phyloP scores from a whole-genome alignment of 169 alveolate genomes.

The Babesia ovis region DNA sequence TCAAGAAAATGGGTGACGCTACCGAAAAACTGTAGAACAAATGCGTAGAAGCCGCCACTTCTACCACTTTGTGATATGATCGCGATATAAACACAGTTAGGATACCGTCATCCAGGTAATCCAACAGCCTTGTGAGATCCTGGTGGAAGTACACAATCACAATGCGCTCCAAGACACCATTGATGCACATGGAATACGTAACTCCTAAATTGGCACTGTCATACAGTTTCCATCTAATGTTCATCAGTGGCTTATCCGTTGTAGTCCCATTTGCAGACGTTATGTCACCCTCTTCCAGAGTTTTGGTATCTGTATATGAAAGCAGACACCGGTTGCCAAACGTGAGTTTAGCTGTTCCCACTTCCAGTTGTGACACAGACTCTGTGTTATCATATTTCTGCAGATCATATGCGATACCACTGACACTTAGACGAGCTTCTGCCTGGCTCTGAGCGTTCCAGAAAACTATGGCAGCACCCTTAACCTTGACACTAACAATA shows the following conservation, averaged over 20 bases:
- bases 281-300: neutral
- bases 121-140: conserved; percentile 76
- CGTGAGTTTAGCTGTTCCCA: conserved; percentile 50
- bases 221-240: conserved; percentile 26
- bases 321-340: conserved; percentile 52
- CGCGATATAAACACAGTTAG: conserved; percentile 79
- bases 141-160: conserved; percentile 76
- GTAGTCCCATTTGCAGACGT: neutral
- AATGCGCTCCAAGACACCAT: conserved; percentile 68
- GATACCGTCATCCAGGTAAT: conserved; percentile 82
- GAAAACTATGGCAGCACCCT: conserved; percentile 64
- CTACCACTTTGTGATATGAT: conserved; percentile 82
- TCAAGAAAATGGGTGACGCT: conserved; percentile 65
- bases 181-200: conserved; percentile 67
- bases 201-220: conserved; percentile 46
- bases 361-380: conserved; percentile 29
- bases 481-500: conserved; percentile 14
- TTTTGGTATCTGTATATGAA: conserved; percentile 31
- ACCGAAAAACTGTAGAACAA: conserved; percentile 68
- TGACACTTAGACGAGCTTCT: conserved; percentile 47
- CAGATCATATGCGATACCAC: conserved; percentile 29
- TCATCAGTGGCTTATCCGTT: conserved; percentile 34
- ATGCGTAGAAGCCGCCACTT: conserved; percentile 76
- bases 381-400: conserved; percentile 30
- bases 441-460: conserved; percentile 31